Base-by-base conservation (phyloP, 2,329 filamentous ascomycete genomes). In the Clonostachys byssicola region DNA sequence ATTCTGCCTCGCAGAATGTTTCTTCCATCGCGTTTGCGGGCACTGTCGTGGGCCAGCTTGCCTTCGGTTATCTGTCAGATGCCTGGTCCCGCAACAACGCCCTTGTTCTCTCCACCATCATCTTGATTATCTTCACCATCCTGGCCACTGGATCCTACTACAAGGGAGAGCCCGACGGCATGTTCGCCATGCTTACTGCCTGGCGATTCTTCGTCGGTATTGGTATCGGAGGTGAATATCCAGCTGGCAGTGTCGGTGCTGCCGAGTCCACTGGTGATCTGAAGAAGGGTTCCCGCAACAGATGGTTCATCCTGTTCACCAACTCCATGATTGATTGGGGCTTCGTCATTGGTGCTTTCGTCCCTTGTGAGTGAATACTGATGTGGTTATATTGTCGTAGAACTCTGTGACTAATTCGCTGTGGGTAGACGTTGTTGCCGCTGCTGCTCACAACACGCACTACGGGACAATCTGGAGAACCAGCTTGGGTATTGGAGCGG, bases 261-360 rank as follows among this genome's bases (percentile, higher is more conserved):
- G 89, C 91, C 4, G 92, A 96, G 67, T 86, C 86, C 5, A 92
- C 86, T 0, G 88, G 89, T 18, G 89, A 95, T 61, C 73, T 96
- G 49, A 89, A 90, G 64, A 65, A 70, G 14, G 92, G 92, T 12
- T 86, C 86, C 14, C 77, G 92, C n/a, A 92, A 96, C 61, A 77
- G 87, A 38, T 95, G 90, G 89, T 96, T 92, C 61, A 89, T 92
- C 56, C 75, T 95, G 53, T 95, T 94, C 65, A 95, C 89, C 42
- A 95, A 95, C 65, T 81, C 87, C 23, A 88, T 90, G 74, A 95
- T 95, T 50, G 89, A 95, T 60, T 80, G 68, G 60, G 91, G 89
- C 1, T 96, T 95, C 54, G 87, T 95, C 2, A 74, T 92, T 47
- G 85, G 89, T 8, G 85, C 88, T 1, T 82, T 95, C 51, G 82